These are phyloP conservation scores for Syzygium aromaticum DNA, from an alignment of 345 rosid species.

Conservation along the genomic window DNA sequence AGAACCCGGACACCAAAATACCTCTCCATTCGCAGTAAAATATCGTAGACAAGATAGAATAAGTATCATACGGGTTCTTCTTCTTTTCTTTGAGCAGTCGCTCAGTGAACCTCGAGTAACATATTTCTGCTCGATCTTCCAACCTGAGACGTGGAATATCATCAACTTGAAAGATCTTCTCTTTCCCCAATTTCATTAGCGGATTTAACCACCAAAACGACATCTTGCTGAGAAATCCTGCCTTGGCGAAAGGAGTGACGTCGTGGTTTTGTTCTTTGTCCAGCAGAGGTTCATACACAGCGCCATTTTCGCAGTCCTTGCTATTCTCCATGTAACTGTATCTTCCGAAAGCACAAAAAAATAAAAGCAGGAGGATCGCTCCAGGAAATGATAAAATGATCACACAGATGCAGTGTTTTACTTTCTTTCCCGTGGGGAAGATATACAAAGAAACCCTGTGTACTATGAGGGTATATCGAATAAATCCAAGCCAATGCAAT, in stretches of 20 bases:
- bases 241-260: slow-evolving; percentile 31
- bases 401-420: slow-evolving; percentile 4
- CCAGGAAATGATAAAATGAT: slow-evolving; percentile 21
- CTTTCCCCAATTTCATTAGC: slow-evolving; percentile 34
- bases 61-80: slow-evolving; percentile 5
- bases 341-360: slow-evolving; percentile 7
- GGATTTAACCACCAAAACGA: slow-evolving; percentile 59
- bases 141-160: slow-evolving; percentile 33
- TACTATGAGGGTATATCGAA: slow-evolving; percentile 10
- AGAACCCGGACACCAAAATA: slow-evolving; percentile 25
- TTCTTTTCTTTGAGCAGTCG: slow-evolving; percentile 10
- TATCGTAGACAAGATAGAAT: slow-evolving; percentile 17
- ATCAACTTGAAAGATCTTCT: slow-evolving; percentile 24
- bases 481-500: slow-evolving; percentile 3
- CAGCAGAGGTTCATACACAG: slow-evolving; percentile 23
- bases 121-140: slow-evolving; percentile 27
- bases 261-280: slow-evolving; percentile 8
- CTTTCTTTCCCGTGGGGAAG: slow-evolving; percentile 13
- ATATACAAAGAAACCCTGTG: slow-evolving; percentile 19
- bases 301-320: background rate
- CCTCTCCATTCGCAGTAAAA: slow-evolving; percentile 23
- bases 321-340: background rate
- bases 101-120: slow-evolving; percentile 24
- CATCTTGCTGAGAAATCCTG: slow-evolving; percentile 30
- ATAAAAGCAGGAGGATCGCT: slow-evolving; percentile 17